Evolutionary conservation across 257 asterid genomes (phyloP).

Genomic region (Penstemon eatonii): DNA sequence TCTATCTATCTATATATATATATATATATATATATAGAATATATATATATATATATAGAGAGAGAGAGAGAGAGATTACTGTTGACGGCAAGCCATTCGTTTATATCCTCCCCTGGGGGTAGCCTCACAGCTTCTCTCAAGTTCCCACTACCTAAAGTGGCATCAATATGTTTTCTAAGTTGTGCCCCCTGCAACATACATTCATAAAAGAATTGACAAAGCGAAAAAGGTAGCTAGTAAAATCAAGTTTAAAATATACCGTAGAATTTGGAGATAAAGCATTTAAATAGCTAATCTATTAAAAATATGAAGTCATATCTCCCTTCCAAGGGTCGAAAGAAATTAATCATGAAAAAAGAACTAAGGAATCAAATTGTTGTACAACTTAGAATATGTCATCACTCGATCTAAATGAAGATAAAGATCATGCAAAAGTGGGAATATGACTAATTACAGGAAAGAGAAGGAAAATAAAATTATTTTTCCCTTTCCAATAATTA

Average conservation of each 20-base stretch:
- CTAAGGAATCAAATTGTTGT: not conserved
- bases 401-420: constrained; percentile 14
- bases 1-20: too few relatives aligned
- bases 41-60: not conserved
- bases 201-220: constrained; percentile 13
- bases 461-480: constrained; percentile 1
- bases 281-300: constrained; percentile 8
- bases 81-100: constrained; percentile 96
- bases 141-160: constrained; percentile 92
- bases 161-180: constrained; percentile 83
- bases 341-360: constrained; percentile 5
- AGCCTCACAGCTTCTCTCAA: constrained; percentile 92
- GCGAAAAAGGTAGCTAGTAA: constrained; percentile 2
- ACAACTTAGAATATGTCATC: not conserved
- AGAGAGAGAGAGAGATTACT: constrained; percentile 44
- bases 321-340: constrained; percentile 4
- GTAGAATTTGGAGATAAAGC: constrained; percentile 13
- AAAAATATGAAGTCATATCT: constrained; percentile 16
- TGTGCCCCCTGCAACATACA: constrained; percentile 74
- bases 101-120: constrained; percentile 92
- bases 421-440: not conserved
- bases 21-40: not conserved
- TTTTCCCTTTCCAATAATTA: not conserved
- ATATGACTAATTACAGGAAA: not conserved
- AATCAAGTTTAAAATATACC: not conserved